Evolutionary conservation across 345 rosid genomes (phyloP).

Genomic region (Syzygium grande): DNA sequence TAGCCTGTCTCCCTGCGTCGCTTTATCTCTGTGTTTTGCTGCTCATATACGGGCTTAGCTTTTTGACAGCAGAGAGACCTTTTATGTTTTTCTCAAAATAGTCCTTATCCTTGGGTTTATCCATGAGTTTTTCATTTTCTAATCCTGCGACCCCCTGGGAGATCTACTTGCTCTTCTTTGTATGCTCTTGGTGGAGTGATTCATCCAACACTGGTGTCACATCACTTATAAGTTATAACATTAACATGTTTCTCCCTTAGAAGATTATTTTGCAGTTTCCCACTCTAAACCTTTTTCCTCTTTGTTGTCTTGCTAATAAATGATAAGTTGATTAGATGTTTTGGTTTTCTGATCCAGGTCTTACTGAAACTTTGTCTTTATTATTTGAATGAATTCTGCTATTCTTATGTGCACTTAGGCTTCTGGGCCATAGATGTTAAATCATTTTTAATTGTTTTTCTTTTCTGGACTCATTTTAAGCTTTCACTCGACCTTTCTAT

Average conservation of each 20-base stretch:
- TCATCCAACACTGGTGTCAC: neutral
- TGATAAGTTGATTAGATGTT: neutral
- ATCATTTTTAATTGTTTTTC: neutral
- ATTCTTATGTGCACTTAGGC: neutral
- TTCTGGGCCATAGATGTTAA: neutral
- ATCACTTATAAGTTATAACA: neutral
- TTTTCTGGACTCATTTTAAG: neutral
- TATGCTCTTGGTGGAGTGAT: neutral
- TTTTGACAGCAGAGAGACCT: neutral
- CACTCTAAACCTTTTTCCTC: neutral
- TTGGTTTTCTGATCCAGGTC: neutral
- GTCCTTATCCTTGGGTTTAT: neutral
- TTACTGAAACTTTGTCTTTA: neutral
- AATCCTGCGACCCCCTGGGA: neutral
- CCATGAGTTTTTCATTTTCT: neutral
- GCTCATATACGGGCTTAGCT: neutral
- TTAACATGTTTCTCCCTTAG: neutral
- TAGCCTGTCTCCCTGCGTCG: neutral
- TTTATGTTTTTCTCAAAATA: neutral
- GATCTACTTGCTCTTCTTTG: neutral
- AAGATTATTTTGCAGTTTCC: neutral
- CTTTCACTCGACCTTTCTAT: neutral
- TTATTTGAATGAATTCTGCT: neutral
- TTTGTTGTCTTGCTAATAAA: neutral
- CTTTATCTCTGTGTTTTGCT: neutral